These are phyloP conservation scores for Kazachstania kunashirensis DNA, from an alignment of 805 yeast species.

Conservation along the genomic window DNA sequence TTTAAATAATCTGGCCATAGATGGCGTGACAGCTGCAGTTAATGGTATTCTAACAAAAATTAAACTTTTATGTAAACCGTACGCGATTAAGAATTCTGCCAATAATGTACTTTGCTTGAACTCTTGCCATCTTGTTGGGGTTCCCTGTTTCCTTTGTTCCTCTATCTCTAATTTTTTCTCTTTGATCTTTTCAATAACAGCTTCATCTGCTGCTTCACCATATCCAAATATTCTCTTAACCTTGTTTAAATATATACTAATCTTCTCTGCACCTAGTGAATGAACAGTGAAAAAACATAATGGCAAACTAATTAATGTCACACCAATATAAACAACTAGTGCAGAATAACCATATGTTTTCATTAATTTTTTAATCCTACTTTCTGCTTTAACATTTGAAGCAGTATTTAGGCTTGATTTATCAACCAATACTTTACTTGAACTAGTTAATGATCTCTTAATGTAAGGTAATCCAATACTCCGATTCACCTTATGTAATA, in stretches of 20 bases:
- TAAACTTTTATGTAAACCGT: slow-evolving; percentile 84
- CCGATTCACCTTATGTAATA: background rate
- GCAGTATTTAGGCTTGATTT: background rate
- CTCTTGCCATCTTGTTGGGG: slow-evolving; percentile 18
- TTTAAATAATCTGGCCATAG: slow-evolving; percentile 54
- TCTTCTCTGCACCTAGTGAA: slow-evolving; percentile 75
- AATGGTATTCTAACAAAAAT: slow-evolving; percentile 77
- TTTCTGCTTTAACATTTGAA: slow-evolving; percentile 3
- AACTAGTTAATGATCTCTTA: background rate
- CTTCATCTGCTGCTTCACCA: slow-evolving; percentile 39
- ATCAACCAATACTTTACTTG: background rate
- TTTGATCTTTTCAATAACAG: slow-evolving; percentile 29
- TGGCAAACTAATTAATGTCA: slow-evolving; percentile 75
- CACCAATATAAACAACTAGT: slow-evolving; percentile 66
- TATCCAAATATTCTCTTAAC: slow-evolving; percentile 55
- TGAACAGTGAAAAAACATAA: slow-evolving; percentile 76
- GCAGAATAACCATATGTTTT: slow-evolving; percentile 90
- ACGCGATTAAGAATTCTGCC: slow-evolving; percentile 85
- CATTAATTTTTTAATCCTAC: slow-evolving; percentile 48
- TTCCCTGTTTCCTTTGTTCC: slow-evolving; percentile 7
- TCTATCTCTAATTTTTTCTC: slow-evolving; percentile 20
- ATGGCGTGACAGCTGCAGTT: slow-evolving; percentile 87
- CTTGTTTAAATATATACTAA: slow-evolving; percentile 54
- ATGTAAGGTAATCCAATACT: background rate
- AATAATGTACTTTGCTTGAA: slow-evolving; percentile 38